These are phyloP conservation scores for Saccharomycopsis amapae DNA, from an alignment of 805 yeast species.

Conservation along the genomic window DNA sequence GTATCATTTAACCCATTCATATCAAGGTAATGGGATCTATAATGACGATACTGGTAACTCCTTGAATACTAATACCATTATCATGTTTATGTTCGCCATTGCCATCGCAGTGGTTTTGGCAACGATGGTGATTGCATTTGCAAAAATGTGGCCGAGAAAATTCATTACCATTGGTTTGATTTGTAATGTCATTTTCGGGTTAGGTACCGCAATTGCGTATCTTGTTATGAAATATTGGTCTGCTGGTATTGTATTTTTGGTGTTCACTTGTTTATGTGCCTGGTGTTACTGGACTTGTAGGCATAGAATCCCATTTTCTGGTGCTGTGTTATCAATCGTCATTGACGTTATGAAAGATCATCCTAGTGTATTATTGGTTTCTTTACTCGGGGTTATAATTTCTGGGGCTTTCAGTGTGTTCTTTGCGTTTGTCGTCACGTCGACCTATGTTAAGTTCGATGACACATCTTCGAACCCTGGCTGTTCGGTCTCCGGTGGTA, in stretches of 20 bases:
- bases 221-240: conserved; percentile 63
- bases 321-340: conserved; percentile 59
- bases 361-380: conserved; percentile 61
- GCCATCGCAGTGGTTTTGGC: conserved; percentile 16
- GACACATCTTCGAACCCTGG: conserved; percentile 46
- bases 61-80: conserved; percentile 65
- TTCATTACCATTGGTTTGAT: conserved; percentile 67
- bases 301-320: conserved; percentile 64
- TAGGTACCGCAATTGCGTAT: conserved; percentile 73
- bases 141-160: conserved; percentile 45
- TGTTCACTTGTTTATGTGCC: conserved; percentile 57
- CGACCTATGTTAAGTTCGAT: conserved; percentile 72
- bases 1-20: conserved; percentile 46
- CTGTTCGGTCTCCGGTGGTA: conserved; percentile 44
- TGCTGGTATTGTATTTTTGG: conserved; percentile 69
- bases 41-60: conserved; percentile 37
- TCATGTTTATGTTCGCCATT: conserved; percentile 32
- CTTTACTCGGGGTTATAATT: conserved; percentile 52
- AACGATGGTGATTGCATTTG: conserved; percentile 3
- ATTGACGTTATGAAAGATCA: conserved; percentile 68
- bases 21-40: conserved; percentile 61
- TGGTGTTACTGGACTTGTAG: conserved; percentile 71
- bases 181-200: conserved; percentile 56
- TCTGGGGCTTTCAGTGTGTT: conserved; percentile 59
- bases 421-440: conserved; percentile 61